phyloP scores from a whole-genome alignment of 2,329 filamentous ascomycete genomes.

The Sporothrix pseudoabietina region DNA sequence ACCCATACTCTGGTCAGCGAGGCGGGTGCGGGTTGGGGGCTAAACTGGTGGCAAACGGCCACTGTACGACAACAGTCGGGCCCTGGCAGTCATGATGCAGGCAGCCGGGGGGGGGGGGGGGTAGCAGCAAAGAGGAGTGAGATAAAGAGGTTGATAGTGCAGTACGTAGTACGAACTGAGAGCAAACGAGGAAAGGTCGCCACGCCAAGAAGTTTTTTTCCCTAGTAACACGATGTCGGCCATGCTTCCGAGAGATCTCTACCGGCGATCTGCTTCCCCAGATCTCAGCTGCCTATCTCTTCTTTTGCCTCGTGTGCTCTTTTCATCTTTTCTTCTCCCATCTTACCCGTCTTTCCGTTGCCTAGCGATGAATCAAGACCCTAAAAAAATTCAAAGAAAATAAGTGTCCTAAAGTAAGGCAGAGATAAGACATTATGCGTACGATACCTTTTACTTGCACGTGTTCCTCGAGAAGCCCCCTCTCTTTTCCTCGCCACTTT shows the following conservation, averaged over 20 bases:
- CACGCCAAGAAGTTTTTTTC: constrained; percentile 14
- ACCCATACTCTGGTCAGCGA: not conserved
- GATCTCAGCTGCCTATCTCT: not conserved
- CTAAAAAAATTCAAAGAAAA: not conserved
- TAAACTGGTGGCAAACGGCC: not conserved
- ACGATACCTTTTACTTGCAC: not conserved
- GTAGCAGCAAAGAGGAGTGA: no score
- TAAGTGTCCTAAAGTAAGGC: not conserved
- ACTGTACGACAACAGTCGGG: not conserved
- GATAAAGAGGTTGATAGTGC: no score
- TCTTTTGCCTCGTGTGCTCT: not conserved
- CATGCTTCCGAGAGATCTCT: not conserved
- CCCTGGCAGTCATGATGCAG: not conserved
- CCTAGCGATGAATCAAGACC: not conserved
- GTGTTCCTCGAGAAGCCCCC: no score
- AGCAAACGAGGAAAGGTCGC: not conserved
- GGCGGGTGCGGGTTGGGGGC: not conserved
- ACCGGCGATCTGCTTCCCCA: not conserved
- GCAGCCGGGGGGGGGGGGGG: no score
- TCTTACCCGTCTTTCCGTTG: not conserved
- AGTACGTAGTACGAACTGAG: not conserved
- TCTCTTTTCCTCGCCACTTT: no score
- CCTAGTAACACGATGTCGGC: constrained; percentile 14
- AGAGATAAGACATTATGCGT: not conserved
- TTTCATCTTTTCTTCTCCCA: not conserved